Evolutionary conservation across 345 rosid species (phyloP), one percentile per base, ranked within the genome.

Genomic region (Clausena lansium): DNA sequence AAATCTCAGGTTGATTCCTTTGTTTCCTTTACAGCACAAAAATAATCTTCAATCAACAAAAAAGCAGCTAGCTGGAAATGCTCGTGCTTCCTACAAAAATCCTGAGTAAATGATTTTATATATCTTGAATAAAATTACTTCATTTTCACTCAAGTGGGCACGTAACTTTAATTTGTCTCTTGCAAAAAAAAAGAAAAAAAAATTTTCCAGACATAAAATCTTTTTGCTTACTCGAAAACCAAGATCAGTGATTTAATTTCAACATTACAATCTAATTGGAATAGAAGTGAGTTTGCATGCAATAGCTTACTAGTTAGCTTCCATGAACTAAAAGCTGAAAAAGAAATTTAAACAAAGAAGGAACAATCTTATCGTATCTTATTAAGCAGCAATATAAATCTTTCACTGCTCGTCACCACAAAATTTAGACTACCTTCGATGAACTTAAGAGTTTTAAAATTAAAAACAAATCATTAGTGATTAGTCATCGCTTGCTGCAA

Each of bases 351-450:
- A 70, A 45, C 15, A 70, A 47, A n/a, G 19, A 65, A 36, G 41
- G 24, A 11, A 74, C 47, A 74, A 74, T 74, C 77, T 61, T 62
- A 62, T 47, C 77, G 69, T 74, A 63, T 74, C 77, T 74, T 41
- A 70, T 41, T 74, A 24, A 28, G 22, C 41, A 41, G 68, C 39
- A 61, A 45, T 13, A 45, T 13, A 45, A 45, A 45, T 17, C 11
- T 19, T 19, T 45, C 61, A 62, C 65, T 59, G 39, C 62, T 72
- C 32, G 19, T 45, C 1, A 24, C 76, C 15, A 62, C 30, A 62
- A 4, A 60, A 61, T 45, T 27, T 74, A 41, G 69, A 28, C 67
- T 9, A 73, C 17, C 32, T 74, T 74, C 59, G 24, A 74, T 63
- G 39, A 74, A 74, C 70, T 65, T 15, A 9, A 30, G 22, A 58